phyloP scores from a whole-genome alignment of 2,329 filamentous ascomycete genomes.

The Alternaria angustiovoidea region DNA sequence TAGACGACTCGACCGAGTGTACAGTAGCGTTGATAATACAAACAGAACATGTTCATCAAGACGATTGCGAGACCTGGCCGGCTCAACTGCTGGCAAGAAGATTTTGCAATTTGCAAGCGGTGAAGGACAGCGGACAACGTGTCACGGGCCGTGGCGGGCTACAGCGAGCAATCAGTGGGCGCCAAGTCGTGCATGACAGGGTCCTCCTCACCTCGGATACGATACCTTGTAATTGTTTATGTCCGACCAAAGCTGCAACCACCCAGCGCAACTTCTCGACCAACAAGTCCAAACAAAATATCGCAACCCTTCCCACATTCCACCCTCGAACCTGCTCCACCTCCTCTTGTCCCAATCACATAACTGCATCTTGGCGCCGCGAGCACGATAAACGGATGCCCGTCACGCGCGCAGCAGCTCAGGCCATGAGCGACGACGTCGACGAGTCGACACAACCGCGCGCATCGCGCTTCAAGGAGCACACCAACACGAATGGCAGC shows the following conservation, averaged over 20 bases:
- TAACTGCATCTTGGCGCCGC: background rate
- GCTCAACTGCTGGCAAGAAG: background rate
- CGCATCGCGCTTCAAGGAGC: constrained; percentile 39
- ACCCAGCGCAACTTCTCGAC: constrained; percentile 5
- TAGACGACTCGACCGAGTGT: constrained; percentile 4
- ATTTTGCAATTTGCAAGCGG: constrained; percentile 1
- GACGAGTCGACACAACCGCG: constrained; percentile 33
- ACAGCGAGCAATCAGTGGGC: constrained; percentile 15
- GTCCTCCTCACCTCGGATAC: constrained; percentile 16
- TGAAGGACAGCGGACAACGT: constrained; percentile 13
- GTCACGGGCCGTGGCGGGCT: constrained; percentile 7
- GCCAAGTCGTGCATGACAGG: constrained; percentile 29
- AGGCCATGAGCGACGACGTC: constrained; percentile 27
- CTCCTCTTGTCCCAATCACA: background rate
- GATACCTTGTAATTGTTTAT: constrained; percentile 1
- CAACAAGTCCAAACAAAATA: constrained; percentile 14
- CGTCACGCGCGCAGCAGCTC: constrained; percentile 13
- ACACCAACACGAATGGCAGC: constrained; percentile 39
- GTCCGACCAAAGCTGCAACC: background rate
- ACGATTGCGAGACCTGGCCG: background rate
- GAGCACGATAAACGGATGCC: constrained; percentile 9
- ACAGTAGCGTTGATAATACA: background rate
- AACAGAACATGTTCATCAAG: constrained; percentile 3
- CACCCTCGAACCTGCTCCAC: background rate
- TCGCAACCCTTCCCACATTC: constrained; percentile 1